Base-by-base conservation (phyloP, 352 stramenopile species). In the Phytophthora gonapodyides region DNA sequence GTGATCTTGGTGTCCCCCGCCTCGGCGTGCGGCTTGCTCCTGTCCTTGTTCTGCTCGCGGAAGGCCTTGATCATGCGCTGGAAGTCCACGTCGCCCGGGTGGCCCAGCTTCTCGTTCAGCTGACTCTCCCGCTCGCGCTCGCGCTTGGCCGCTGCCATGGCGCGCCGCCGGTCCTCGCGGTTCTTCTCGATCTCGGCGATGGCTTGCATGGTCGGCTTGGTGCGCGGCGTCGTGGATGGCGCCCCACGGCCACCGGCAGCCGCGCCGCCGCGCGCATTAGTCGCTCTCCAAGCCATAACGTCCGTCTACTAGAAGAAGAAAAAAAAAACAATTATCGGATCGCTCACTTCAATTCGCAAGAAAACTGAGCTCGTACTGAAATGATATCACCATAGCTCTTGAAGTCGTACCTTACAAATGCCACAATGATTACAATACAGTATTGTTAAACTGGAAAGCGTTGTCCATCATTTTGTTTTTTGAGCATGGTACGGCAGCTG, bases 1-100 rank as follows among this genome's bases (percentile, higher is more conserved):
- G 91, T 93, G 70, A 99, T 99, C 67, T 96, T 95, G 13, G 75
- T 90, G 42, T 94, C 82, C 5, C 71, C 81, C 3, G 75, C 64
- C 9, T 68, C 53, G 0, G 69, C 64, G 40, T 93, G 84, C 3
- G 66, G 50, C 30, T 73, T 56, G 10, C 59, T 73, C 54, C 89
- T 86, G 48, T 88, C 74, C 36, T 65, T 56, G 47, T 92, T 90
- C 53, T 93, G 80, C 57, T 94, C 85, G 4, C 88, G 80, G 48
- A 95, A 97, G 47, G 73, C 67, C 41, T 86, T 82, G 57, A 97
- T 97, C 89, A 97, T 96, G 58, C 89, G 84, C 69, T 97, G 89
- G 60, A 97, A 97, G 71, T 97, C 89, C 42, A 97, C 86, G 67
- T 97, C 89, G 30, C 89, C 89, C 2, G 89, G 89, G 40, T 91